Evolutionary conservation across 257 asterid genomes (phyloP).

Genomic region (Penstemon barbatus): DNA sequence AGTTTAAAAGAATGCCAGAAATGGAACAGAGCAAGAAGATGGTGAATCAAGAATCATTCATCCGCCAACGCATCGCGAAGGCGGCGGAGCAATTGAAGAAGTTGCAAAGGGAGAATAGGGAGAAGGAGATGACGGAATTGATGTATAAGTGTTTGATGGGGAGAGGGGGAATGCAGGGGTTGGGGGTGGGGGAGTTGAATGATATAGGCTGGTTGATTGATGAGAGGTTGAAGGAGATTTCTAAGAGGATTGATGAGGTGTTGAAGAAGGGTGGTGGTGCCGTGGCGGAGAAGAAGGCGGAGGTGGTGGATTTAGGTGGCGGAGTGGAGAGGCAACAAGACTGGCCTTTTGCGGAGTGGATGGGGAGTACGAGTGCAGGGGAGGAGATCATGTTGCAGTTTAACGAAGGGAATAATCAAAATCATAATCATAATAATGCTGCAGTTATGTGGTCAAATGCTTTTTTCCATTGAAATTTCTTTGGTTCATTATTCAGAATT

Average conservation of each 20-base stretch:
- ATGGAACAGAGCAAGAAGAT: constrained; percentile 92
- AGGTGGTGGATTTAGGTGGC: constrained; percentile 20
- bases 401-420: constrained; percentile 33
- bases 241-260: constrained; percentile 47
- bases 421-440: constrained; percentile 6
- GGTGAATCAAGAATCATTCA: constrained; percentile 77
- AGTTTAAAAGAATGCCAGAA: constrained; percentile 84
- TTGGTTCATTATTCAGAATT: background rate
- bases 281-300: constrained; percentile 9
- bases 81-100: constrained; percentile 71
- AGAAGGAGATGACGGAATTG: constrained; percentile 63
- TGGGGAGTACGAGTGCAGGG: constrained; percentile 32
- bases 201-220: constrained; percentile 70
- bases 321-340: constrained; percentile 36
- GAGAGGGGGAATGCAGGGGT: constrained; percentile 43
- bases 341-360: constrained; percentile 53
- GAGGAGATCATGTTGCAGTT: constrained; percentile 49
- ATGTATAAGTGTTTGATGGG: constrained; percentile 73
- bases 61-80: constrained; percentile 59
- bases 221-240: constrained; percentile 59
- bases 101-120: constrained; percentile 63
- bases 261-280: constrained; percentile 37
- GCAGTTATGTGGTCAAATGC: background rate
- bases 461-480: background rate
- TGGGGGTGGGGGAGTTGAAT: constrained; percentile 52